Percentiles rank a stretch among this genome's conserved stretches.
Conservation (phyloP, 2,329 filamentous ascomycete genomes). For the Chaetomium globosum region DNA sequence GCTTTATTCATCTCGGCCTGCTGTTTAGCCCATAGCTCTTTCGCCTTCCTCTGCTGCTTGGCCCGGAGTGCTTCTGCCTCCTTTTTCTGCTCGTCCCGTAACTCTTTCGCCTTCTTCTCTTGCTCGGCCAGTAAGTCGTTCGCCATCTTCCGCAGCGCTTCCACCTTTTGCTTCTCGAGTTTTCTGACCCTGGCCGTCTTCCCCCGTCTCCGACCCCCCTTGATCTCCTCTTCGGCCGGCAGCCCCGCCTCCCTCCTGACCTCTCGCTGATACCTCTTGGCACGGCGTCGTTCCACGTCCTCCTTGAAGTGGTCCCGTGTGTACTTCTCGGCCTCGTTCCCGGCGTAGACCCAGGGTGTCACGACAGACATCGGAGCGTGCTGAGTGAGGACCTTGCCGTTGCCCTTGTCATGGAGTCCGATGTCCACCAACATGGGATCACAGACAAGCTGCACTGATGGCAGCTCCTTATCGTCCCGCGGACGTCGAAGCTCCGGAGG, state of each 20-base stretch:
- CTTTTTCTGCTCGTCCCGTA: too few species aligned
- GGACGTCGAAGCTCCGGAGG: not conserved
- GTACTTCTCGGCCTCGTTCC: not conserved
- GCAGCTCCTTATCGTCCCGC: not conserved
- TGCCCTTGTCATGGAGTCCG: too few species aligned
- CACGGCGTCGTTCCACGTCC: not conserved
- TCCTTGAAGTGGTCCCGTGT: not conserved
- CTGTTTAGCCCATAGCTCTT: not conserved
- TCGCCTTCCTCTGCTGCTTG: not conserved
- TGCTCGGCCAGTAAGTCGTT: not conserved
- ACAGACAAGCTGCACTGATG: not conserved
- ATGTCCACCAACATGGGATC: slow-evolving; percentile 1
- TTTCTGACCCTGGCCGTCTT: not conserved
- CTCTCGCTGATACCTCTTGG: not conserved
- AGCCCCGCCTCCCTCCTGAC: not conserved
- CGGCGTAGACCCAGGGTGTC: not conserved
- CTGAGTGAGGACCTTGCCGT: not conserved
- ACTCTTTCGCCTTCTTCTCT: not conserved
- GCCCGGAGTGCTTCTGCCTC: too few species aligned
- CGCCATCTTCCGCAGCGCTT: not conserved
- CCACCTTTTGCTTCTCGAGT: not conserved
- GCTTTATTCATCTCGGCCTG: not conserved
- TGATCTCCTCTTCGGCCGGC: not conserved
- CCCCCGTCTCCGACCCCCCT: not conserved
- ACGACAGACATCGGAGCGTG: not conserved